Conservation (phyloP, 2,329 filamentous ascomycete species). For the Xylariales sp. region DNA sequence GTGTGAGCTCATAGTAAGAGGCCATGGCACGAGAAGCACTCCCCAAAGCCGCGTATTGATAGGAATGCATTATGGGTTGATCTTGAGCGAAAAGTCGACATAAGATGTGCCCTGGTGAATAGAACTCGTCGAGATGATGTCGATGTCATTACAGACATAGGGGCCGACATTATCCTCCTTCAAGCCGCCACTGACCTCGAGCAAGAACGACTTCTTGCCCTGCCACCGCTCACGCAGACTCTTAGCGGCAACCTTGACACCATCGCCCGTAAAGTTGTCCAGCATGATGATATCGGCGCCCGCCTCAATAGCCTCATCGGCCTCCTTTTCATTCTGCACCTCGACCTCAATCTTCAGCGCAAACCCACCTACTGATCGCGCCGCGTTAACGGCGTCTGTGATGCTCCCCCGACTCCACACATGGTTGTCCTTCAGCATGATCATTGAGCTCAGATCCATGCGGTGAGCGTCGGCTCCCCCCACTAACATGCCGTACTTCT, state of each 20-base stretch:
- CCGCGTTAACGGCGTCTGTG: conserved; percentile 76
- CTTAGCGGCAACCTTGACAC: conserved; percentile 68
- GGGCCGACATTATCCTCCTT: conserved; percentile 76
- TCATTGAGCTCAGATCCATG: conserved; percentile 89
- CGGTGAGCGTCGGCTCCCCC: conserved; percentile 89
- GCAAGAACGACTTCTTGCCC: conserved; percentile 66
- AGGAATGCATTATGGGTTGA: conserved; percentile 41
- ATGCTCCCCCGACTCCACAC: conserved; percentile 90
- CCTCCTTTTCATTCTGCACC: conserved; percentile 81
- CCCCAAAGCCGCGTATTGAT: no score
- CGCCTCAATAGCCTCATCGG: conserved; percentile 83
- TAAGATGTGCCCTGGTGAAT: conserved; percentile 95
- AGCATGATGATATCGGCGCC: conserved; percentile 97
- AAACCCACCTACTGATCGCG: conserved; percentile 81
- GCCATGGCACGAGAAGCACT: no score
- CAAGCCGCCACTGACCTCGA: conserved; percentile 91
- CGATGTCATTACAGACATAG: conserved; percentile 84
- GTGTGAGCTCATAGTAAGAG: no score
- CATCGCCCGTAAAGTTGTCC: conserved; percentile 85
- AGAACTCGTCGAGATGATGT: conserved; percentile 92
- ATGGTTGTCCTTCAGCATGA: conserved; percentile 99
- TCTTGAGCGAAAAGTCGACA: conserved; percentile 95
- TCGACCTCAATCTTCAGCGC: conserved; percentile 94
- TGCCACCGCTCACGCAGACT: conserved; percentile 77
- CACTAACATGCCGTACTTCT: conserved; percentile 97